A percentile compares a stretch with the other conserved stretches of the same genome.
phyloP scores from a whole-genome alignment of 257 asterid species.

The Gynochthodes officinalis region DNA sequence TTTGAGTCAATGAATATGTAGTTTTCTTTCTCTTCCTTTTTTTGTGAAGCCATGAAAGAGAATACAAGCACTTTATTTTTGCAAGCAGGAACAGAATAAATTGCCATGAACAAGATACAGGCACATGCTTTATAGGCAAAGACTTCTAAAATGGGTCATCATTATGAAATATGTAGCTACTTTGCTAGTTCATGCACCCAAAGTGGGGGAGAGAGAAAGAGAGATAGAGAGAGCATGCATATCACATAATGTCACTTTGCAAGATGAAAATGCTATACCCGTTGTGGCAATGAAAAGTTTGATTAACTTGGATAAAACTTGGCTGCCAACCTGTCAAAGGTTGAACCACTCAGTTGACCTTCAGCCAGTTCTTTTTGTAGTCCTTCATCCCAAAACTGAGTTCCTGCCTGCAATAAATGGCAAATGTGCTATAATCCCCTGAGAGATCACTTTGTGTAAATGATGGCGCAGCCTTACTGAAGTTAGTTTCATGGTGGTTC shows the following conservation, averaged over 20 bases:
- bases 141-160: neutral
- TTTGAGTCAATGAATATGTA: conserved; percentile 15
- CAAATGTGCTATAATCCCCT: neutral
- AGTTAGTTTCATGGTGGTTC: neutral
- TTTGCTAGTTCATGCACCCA: neutral
- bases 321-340: conserved; percentile 76
- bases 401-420: conserved; percentile 73
- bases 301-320: conserved; percentile 12
- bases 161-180: neutral
- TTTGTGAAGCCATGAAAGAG: neutral
- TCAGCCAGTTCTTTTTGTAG: conserved; percentile 84
- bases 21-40: neutral
- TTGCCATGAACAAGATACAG: neutral
- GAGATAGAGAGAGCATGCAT: no score
- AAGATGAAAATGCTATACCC: neutral
- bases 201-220: neutral
- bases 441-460: neutral
- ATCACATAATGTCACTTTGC: no score
- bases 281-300: neutral
- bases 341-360: conserved; percentile 83
- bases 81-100: neutral
- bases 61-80: neutral
- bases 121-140: neutral
- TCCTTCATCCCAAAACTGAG: conserved; percentile 97
- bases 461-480: neutral